Evolutionary conservation across 148 eudicot genomes (phyloP), one percentile per base, ranked within the genome.

Genomic region (Dianthus caryophyllus): DNA sequence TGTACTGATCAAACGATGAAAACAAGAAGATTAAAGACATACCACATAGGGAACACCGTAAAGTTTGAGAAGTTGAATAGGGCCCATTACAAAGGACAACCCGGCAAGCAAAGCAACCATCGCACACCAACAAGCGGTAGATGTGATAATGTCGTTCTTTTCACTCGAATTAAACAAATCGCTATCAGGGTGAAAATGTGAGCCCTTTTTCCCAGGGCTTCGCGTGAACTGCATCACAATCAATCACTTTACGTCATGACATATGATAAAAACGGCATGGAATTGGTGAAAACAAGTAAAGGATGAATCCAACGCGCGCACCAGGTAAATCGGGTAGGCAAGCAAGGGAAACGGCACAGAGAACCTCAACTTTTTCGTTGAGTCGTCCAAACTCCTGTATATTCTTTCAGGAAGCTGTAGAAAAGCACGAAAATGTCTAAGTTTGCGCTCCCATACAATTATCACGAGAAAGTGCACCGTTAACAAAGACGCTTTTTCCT

Each of bases 141-240:
- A 88, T 38, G 90, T 84, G 43, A 88, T 75, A 22, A 88, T 77
- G 72, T 84, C 88, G 21, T 82, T 80, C 55, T 59, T 78, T 71
- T 85, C 88, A 63, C 64, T 84, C 17, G 87, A 73, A 29, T 61
- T 64, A 65, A 88, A 88, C 75, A 88, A 65, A 68, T 77, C 83
- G 53, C 90, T 85, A 56, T 58, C 77, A 15, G 96, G 96, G 59
- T 88, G 64, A 65, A 68, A 88, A 72, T 85, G 96, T 53, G 96
- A 88, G 36, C 90, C 96, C n/a, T 47, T 41, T 66, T 88, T 88
- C 43, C 96, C 96, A 4, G 96, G 96, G 61, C 90, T 86, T 68
- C 96, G 58, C 5, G 56, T 50, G 83, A 84, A 86, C 90, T 88
- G 84, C 36, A 18, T 67, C 2, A 59, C 48, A 2, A 67, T 47